A percentile compares a stretch with the other conserved stretches of the same genome.
Conservation (phyloP, 768 basidiomycete species). For the Suillus placidus region DNA sequence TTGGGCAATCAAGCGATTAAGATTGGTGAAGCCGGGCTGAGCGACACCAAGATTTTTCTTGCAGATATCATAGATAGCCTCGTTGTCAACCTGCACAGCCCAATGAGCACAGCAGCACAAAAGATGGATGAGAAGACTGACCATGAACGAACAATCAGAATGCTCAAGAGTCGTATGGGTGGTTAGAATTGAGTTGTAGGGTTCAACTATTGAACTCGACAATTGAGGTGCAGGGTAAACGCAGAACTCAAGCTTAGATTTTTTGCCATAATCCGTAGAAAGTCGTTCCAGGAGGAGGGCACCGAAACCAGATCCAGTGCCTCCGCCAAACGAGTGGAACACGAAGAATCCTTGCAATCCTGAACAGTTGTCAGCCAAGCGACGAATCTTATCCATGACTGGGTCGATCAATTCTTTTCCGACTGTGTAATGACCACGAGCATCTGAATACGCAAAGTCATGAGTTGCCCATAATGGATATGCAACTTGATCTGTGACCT, state of each 20-base stretch:
- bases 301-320: slow-evolving; percentile 99
- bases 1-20: slow-evolving; percentile 96
- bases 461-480: slow-evolving; percentile 10
- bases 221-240: slow-evolving; percentile 96
- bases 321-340: slow-evolving; percentile 99
- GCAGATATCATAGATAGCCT: slow-evolving; percentile 99
- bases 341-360: slow-evolving; percentile 99
- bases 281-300: slow-evolving; percentile 96
- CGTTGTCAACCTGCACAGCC: slow-evolving; percentile 83
- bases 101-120: slow-evolving; percentile 15
- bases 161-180: slow-evolving; percentile 99
- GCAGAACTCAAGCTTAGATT: slow-evolving; percentile 98
- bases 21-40: slow-evolving; percentile 88
- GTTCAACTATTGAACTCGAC: slow-evolving; percentile 96
- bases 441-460: slow-evolving; percentile 56
- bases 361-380: slow-evolving; percentile 95
- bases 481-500: slow-evolving; percentile 32
- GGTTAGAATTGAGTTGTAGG: slow-evolving; percentile 97
- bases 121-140: slow-evolving; percentile 26
- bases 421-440: slow-evolving; percentile 98
- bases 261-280: slow-evolving; percentile 98
- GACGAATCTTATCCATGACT: slow-evolving; percentile 96
- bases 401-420: slow-evolving; percentile 98
- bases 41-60: slow-evolving; percentile 88
- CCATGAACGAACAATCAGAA: slow-evolving; percentile 99